phyloP scores from a whole-genome alignment of 1,284 basidiomycete genomes.

The Cutaneotrichosporon dermatis region DNA sequence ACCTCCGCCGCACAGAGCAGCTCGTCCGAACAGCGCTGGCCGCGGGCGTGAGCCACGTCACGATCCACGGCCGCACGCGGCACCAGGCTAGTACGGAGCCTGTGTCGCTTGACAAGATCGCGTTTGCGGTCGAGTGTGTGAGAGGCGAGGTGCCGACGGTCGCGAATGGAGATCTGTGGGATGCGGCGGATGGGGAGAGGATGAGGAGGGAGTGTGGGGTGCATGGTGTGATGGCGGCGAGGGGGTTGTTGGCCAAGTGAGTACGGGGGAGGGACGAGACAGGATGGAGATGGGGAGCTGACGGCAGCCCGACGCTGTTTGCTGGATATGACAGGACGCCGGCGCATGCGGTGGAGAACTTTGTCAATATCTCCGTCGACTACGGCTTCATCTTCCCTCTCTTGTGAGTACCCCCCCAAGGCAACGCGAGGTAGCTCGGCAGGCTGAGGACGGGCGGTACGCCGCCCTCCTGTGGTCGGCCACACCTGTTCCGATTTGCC shows the following conservation, averaged over 20 bases:
- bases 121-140: conserved; percentile 55
- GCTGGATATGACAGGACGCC: conserved; percentile 55
- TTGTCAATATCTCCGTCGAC: conserved; percentile 51
- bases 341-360: conserved; percentile 51
- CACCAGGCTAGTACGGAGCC: conserved; percentile 56
- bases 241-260: conserved; percentile 59
- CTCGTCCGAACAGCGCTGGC: conserved; percentile 52
- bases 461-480: too few relatives aligned
- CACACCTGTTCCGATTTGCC: too few relatives aligned
- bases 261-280: conserved; percentile 22
- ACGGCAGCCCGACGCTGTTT: conserved; percentile 53
- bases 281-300: neutral
- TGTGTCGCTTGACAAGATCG: conserved; percentile 53
- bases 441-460: too few relatives aligned
- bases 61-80: conserved; percentile 58
- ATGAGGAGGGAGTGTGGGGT: conserved; percentile 54
- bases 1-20: conserved; percentile 53
- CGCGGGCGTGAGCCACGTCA: conserved; percentile 50
- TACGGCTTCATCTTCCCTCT: conserved; percentile 55
- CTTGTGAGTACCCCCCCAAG: conserved; percentile 36
- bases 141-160: conserved; percentile 55
- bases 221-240: conserved; percentile 57
- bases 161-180: conserved; percentile 59
- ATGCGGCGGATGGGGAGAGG: conserved; percentile 49
- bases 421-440: too few relatives aligned